These are phyloP conservation scores for Myxozyma mucilagina DNA, from an alignment of 805 yeast species.

Conservation along the genomic window DNA sequence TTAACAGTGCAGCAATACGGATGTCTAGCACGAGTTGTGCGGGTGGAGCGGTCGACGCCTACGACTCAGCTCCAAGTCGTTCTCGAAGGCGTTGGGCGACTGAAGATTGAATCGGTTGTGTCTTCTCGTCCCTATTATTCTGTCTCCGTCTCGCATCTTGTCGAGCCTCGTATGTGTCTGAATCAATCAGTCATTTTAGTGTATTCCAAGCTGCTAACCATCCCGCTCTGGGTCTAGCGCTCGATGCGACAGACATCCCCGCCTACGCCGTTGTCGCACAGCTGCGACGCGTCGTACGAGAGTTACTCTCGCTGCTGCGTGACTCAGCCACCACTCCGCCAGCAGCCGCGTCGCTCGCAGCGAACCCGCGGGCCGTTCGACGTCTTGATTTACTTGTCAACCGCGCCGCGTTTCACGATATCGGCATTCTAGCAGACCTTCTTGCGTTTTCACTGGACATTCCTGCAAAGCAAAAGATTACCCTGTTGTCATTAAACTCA, in stretches of 20 bases:
- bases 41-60: conserved; percentile 29
- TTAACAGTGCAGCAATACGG: conserved; percentile 20
- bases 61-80: conserved; percentile 22
- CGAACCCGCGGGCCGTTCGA: conserved; percentile 10
- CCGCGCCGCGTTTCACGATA: conserved; percentile 27
- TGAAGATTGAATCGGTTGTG: conserved; percentile 2
- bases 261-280: conserved; percentile 29
- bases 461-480: conserved; percentile 36
- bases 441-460: conserved; percentile 42
- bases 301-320: conserved; percentile 18
- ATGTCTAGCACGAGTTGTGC: conserved; percentile 30
- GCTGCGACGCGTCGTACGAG: conserved; percentile 28
- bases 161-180: background rate
- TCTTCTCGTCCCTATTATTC: background rate
- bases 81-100: conserved; percentile 33
- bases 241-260: conserved; percentile 27
- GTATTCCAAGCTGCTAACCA: background rate
- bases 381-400: conserved; percentile 25
- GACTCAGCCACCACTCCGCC: background rate
- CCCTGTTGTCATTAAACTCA: conserved; percentile 36
- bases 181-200: background rate
- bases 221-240: conserved; percentile 1
- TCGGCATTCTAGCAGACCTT: conserved; percentile 41
- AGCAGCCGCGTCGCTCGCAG: background rate
- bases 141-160: background rate